These are phyloP conservation scores for Cercophora samala DNA, from an alignment of 495 filamentous ascomycete genomes.

Conservation along the genomic window DNA sequence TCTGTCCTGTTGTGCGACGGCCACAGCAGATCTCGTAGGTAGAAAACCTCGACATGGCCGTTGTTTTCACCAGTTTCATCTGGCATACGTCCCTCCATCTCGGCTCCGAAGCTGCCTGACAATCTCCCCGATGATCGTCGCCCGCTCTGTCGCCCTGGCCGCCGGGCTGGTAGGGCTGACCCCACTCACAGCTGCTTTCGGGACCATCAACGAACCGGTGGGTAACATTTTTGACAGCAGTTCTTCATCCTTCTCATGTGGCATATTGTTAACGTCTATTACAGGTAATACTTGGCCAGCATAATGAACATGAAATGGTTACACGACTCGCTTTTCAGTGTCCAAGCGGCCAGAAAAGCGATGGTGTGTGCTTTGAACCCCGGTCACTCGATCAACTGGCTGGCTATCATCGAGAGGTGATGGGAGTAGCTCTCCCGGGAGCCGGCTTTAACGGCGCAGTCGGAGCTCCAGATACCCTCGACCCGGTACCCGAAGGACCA, in stretches of 20 bases:
- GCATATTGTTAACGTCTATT: not conserved
- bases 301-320: slow-evolving; percentile 35
- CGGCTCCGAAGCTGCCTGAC: not conserved
- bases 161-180: not conserved
- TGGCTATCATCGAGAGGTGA: slow-evolving; percentile 25
- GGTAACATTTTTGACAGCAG: not conserved
- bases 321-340: slow-evolving; percentile 33
- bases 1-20: not conserved
- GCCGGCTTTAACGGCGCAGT: slow-evolving; percentile 32
- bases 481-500: slow-evolving; percentile 30
- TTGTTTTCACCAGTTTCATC: not conserved
- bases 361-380: slow-evolving; percentile 31
- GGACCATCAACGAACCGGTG: slow-evolving; percentile 30
- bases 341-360: slow-evolving; percentile 22
- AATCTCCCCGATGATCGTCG: not conserved
- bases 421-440: slow-evolving; percentile 24
- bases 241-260: too few relatives aligned
- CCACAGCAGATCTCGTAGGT: not conserved
- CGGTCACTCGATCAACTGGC: slow-evolving; percentile 32
- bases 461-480: slow-evolving; percentile 29
- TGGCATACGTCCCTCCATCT: not conserved
- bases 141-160: not conserved
- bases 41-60: not conserved
- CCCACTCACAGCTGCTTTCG: slow-evolving; percentile 17
- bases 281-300: slow-evolving; percentile 21